Base-by-base conservation (phyloP, 306 rosid genomes). In the Trichosanthes truncata region DNA sequence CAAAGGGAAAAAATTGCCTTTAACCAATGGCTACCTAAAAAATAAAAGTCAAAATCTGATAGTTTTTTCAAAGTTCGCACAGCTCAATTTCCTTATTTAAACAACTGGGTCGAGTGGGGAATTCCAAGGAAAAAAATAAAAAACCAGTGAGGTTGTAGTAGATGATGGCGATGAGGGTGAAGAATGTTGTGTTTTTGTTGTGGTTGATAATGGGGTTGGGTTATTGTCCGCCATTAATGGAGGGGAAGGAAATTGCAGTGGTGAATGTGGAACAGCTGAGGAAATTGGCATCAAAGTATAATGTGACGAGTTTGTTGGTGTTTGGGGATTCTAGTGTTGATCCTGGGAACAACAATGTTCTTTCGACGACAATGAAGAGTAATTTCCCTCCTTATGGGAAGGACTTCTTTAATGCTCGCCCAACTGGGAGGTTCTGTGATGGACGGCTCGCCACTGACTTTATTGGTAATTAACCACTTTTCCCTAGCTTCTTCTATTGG, bases 281-380 rank as follows among this genome's bases (percentile, higher is more conserved):
- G 55, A 69, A 69, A 45, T 6, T 69, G 15, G 76, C 20, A 5
- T 8, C 31, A 5, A 41, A 69, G 35, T 40, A 41, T 6, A 69
- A 69, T 7, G 76, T 41, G 35, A 69, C 76, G 1, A 20, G 76
- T 12, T 40, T 69, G 18, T 66, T 93, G 26, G 94, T 91, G 38
- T 93, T 93, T 52, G 96, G 97, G 65, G 96, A 93, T 74, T 93
- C 94, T 1, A 93, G 93, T 72, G 97, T 93, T 52, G 96, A 93
- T 82, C 85, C 97, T 26, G 96, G 97, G 2, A 93, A 91, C 66
- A 93, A 91, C 87, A 88, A 93, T 80, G 80, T 67, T 75, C 93
- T 93, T 73, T 71, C n/a, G 6, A 93, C 97, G 12, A 33, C 78
- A 7, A 31, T 82, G 84, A 91, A 93, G 78, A 72, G 94, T 71